Base-by-base conservation (phyloP, 306 rosid species). In the Quercus cerris region DNA sequence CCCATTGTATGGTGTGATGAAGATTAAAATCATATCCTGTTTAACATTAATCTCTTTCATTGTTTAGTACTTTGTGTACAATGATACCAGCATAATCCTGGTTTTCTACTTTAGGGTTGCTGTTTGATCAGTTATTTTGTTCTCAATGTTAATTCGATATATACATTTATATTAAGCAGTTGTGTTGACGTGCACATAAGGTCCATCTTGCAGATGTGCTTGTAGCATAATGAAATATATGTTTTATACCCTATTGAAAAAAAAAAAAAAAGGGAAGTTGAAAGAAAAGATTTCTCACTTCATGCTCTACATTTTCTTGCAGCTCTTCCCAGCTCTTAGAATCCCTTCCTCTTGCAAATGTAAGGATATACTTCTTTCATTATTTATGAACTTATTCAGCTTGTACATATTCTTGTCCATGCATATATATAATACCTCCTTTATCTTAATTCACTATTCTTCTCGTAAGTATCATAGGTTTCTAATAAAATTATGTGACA, bases 321-420 rank as follows among this genome's bases (percentile, higher is more conserved):
- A 96, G 99, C 83, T 86, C 98, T 79, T 93, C 98, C 77, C 99
- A 96, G 85, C 92, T 93, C 75, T 75, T 93, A 86, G 99, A 96
- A 82, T 80, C 93, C 68, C 98, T 93, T 75, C 94, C 88, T 14
- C 97, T 96, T 71, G 93, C 98, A 77, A 93, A 96, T 80, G 99
- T 96, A 80, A 87, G 92, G 73, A 80, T 59, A 46, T 57, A 46
- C 74, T 11, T 28, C 33, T 71, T 81, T 75, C 31, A 81, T 54
- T 76, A 22, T 75, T 30, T 79, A 72, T 58, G 71, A 82, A 64
- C 73, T 64, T 78, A 18, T 49, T 73, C 71, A 75, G 75, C 61
- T 74, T 84, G 25, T 57, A 20, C 56, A 12, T 73, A 62, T 3
- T 13, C 46, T 57, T 62, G 5, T 31, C 12, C 27, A 55, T 56